Evolutionary conservation across 1,284 basidiomycete genomes (phyloP), one percentile per base, ranked within the genome.

Genomic region (Microbotryum saponariae): DNA sequence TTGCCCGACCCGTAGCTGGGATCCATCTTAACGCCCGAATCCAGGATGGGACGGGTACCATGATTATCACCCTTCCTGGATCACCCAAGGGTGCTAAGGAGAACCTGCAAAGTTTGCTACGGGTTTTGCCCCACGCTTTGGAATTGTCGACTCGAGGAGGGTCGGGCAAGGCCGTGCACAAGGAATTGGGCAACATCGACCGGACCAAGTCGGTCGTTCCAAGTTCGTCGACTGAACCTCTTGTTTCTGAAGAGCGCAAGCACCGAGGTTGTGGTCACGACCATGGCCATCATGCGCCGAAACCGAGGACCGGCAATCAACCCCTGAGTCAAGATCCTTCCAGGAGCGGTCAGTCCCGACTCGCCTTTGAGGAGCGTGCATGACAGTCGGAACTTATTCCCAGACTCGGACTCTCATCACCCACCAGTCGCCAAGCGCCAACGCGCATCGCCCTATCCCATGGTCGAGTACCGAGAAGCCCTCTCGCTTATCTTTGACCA

Each of bases 41-140:
- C 27, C 8, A 76, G 84, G 42, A 55, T 52, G 54, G 70, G 76
- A 45, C 51, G 31, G 80, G 81, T 44, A 85, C 85, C 0, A 78
- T 93, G 20, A 77, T 93, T 31, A 79, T 88, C 21, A 88, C 87
- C 0, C 82, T 93, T 10, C 91, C 91, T 0, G 90, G 90, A 1
- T 89, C 87, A 67, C 81, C 85, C 25, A 91, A 88, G 70, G 90
- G 88, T 2, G 89, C 91, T 29, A 83, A 79, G 63, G 89, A 92
- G 72, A 89, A 85, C 69, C 72, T 90, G 61, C 80, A 82, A 6
- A 81, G 82, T 2, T 76, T 92, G 37, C 75, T 91, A 6, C 73
- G 74, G 9, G 78, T 73, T 73, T 18, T 84, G 81, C 16, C 77
- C 88, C 21, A 74, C 85, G 18, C 91, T 75, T 87, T 88, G 54